Conservation (phyloP, 2,329 filamentous ascomycete species). For the Sporothrix humicola region DNA sequence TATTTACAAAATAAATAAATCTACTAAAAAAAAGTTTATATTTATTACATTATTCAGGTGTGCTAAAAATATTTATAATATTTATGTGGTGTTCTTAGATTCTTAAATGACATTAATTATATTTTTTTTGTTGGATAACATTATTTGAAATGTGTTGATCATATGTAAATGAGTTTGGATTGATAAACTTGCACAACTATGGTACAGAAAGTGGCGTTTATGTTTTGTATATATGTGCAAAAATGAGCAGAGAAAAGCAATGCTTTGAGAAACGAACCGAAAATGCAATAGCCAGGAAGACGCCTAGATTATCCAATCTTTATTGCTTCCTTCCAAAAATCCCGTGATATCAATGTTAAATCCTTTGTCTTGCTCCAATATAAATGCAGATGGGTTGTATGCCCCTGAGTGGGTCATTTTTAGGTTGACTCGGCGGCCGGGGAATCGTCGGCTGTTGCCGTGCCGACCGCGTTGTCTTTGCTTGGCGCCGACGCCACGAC, state of each 20-base stretch:
- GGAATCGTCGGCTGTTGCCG: neutral
- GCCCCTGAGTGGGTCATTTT: neutral
- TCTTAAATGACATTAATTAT: too few species aligned
- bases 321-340: neutral
- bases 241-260: neutral
- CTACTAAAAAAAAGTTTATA: too few species aligned
- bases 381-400: neutral
- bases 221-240: neutral
- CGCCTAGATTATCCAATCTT: neutral
- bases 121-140: too few species aligned
- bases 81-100: too few species aligned
- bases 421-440: neutral
- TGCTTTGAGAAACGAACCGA: neutral
- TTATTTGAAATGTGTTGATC: too few species aligned
- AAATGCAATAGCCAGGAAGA: neutral
- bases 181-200: neutral
- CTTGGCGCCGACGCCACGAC: conserved; percentile 44
- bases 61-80: too few species aligned
- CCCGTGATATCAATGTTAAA: conserved; percentile 11
- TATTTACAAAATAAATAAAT: too few species aligned
- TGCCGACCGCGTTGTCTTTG: too few species aligned
- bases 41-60: too few species aligned
- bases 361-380: neutral
- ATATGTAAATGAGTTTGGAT: neutral
- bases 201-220: neutral